Percentiles rank a stretch among this genome's conserved stretches.
phyloP scores from a whole-genome alignment of 2,329 filamentous ascomycete genomes.

The Ophiostoma tasmaniense region DNA sequence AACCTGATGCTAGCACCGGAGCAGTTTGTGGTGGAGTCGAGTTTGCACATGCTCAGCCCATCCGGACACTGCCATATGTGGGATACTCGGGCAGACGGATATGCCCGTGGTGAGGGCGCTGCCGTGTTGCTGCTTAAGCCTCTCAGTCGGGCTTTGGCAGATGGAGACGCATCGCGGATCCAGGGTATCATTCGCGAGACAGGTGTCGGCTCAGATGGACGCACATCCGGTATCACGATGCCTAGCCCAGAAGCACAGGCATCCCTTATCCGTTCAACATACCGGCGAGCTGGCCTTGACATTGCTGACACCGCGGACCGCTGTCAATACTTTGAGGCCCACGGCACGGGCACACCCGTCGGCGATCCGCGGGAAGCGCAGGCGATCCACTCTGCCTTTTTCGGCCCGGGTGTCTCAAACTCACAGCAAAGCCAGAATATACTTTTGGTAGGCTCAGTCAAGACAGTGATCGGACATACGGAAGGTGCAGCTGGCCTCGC shows the following conservation, averaged over 20 bases:
- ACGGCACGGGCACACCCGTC: slow-evolving; percentile 31
- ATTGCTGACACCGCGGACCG: slow-evolving; percentile 26
- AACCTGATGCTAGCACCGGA: slow-evolving; percentile 37
- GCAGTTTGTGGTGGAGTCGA: slow-evolving; percentile 28
- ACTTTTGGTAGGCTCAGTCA: slow-evolving; percentile 35
- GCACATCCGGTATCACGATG: slow-evolving; percentile 44
- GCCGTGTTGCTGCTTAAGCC: slow-evolving; percentile 45
- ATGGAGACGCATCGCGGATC: slow-evolving; percentile 36
- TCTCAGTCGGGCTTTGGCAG: slow-evolving; percentile 40
- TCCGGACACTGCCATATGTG: slow-evolving; percentile 39
- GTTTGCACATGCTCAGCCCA: slow-evolving; percentile 24
- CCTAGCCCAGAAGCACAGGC: slow-evolving; percentile 41
- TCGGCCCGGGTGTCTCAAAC: slow-evolving; percentile 18
- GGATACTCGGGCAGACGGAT: slow-evolving; percentile 45
- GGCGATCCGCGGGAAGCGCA: slow-evolving; percentile 32
- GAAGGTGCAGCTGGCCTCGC: slow-evolving; percentile 44
- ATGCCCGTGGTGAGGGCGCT: slow-evolving; percentile 48
- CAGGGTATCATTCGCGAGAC: slow-evolving; percentile 40
- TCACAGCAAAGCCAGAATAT: background rate
- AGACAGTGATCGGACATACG: slow-evolving; percentile 41
- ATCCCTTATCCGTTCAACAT: slow-evolving; percentile 36
- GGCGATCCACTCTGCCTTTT: slow-evolving; percentile 36
- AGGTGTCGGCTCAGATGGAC: slow-evolving; percentile 42
- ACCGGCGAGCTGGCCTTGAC: slow-evolving; percentile 35
- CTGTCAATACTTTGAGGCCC: slow-evolving; percentile 41